Evolutionary conservation across 495 filamentous ascomycete species (phyloP).

Genomic region (Aspergillus cavernicola): DNA sequence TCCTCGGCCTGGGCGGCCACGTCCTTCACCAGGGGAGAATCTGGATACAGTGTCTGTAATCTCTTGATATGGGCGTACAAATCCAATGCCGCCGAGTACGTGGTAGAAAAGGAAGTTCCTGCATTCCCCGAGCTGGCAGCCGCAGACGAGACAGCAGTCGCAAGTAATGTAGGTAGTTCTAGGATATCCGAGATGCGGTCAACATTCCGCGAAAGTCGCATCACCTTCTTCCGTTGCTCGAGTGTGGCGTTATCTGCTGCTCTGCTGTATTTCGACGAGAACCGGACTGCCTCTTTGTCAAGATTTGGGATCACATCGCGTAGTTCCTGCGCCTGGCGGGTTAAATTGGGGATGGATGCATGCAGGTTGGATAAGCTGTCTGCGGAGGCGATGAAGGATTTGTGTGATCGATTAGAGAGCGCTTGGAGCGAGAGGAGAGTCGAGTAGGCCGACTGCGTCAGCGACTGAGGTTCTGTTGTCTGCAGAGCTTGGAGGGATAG

Average conservation of each 20-base stretch:
- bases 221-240: slow-evolving; percentile 70
- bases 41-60: slow-evolving; percentile 75
- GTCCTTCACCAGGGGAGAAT: slow-evolving; percentile 67
- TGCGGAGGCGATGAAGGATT: slow-evolving; percentile 76
- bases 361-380: slow-evolving; percentile 70
- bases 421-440: slow-evolving; percentile 83
- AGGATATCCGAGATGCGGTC: slow-evolving; percentile 88
- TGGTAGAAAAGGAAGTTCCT: slow-evolving; percentile 54
- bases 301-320: slow-evolving; percentile 71
- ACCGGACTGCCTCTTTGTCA: slow-evolving; percentile 71
- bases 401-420: slow-evolving; percentile 89
- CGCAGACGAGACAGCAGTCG: slow-evolving; percentile 64
- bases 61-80: slow-evolving; percentile 91
- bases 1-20: slow-evolving; percentile 77
- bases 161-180: slow-evolving; percentile 82
- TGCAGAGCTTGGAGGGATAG: slow-evolving; percentile 71
- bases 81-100: slow-evolving; percentile 88
- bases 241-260: slow-evolving; percentile 72
- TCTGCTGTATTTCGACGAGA: slow-evolving; percentile 77
- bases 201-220: slow-evolving; percentile 84
- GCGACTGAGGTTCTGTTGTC: slow-evolving; percentile 71
- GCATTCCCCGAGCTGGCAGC: slow-evolving; percentile 44
- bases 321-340: slow-evolving; percentile 58
- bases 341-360: slow-evolving; percentile 62
- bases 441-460: slow-evolving; percentile 76